phyloP scores from a whole-genome alignment of 1,284 basidiomycete species.

The Malassezia yamatoensis region DNA sequence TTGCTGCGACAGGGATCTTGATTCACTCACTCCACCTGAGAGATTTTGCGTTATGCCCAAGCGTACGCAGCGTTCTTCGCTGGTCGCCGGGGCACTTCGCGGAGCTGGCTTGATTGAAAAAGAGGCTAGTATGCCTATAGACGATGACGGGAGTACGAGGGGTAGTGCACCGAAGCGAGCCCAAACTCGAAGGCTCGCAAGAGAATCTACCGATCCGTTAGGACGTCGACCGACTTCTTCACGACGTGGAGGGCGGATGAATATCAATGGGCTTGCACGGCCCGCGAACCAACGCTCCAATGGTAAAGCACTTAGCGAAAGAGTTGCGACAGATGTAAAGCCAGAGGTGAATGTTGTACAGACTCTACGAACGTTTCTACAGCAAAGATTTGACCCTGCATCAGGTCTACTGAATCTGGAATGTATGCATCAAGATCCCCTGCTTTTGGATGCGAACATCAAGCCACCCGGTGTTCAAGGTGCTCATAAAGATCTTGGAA shows the following conservation, averaged over 20 bases:
- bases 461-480: slow-evolving; percentile 58
- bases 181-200: slow-evolving; percentile 12
- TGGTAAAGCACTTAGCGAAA: background rate
- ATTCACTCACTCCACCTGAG: no score
- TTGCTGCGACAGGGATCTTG: no score
- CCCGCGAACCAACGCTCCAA: slow-evolving; percentile 8
- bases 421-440: slow-evolving; percentile 60
- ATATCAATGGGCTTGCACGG: slow-evolving; percentile 11
- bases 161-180: background rate
- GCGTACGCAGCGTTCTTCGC: slow-evolving; percentile 11
- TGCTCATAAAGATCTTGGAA: slow-evolving; percentile 58
- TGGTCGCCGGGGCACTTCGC: slow-evolving; percentile 13
- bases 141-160: slow-evolving; percentile 5
- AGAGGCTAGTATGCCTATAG: slow-evolving; percentile 9
- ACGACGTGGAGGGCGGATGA: background rate
- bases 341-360: slow-evolving; percentile 52
- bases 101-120: slow-evolving; percentile 11
- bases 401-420: slow-evolving; percentile 63
- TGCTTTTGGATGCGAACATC: slow-evolving; percentile 59
- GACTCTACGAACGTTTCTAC: slow-evolving; percentile 31
- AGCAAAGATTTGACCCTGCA: slow-evolving; percentile 19
- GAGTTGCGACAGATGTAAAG: slow-evolving; percentile 4
- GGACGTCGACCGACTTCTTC: background rate
- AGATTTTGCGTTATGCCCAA: slow-evolving; percentile 11
- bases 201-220: slow-evolving; percentile 6